A percentile compares a stretch with the other conserved stretches of the same genome.
Evolutionary conservation across 352 stramenopile species (phyloP).

Genomic region (Globisporangium ultimum): DNA sequence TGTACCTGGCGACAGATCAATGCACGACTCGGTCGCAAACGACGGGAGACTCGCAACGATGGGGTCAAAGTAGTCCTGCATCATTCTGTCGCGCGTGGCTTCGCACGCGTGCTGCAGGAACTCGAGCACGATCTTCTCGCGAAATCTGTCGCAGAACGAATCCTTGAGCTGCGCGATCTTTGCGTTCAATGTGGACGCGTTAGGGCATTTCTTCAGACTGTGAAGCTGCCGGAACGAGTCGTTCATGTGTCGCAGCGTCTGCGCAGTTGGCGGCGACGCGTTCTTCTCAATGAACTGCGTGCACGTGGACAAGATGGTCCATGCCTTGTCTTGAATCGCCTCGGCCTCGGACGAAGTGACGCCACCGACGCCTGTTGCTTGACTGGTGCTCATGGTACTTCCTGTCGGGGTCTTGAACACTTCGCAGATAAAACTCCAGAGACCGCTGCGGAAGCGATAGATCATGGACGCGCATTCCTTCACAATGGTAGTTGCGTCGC

Average conservation of each 20-base stretch:
- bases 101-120: conserved; percentile 46
- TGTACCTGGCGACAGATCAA: conserved; percentile 10
- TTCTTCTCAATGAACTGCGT: conserved; percentile 50
- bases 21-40: conserved; percentile 16
- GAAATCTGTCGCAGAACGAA: conserved; percentile 64
- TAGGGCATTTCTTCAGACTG: conserved; percentile 62
- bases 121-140: conserved; percentile 49
- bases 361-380: conserved; percentile 17
- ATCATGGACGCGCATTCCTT: conserved; percentile 50
- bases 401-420: conserved; percentile 51
- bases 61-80: conserved; percentile 64
- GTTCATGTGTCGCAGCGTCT: conserved; percentile 50
- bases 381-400: conserved; percentile 13
- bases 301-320: conserved; percentile 46
- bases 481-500: conserved; percentile 34
- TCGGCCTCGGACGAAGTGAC: conserved; percentile 70
- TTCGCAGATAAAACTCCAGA: conserved; percentile 77
- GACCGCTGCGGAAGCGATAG: conserved; percentile 57
- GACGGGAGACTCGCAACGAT: conserved; percentile 37
- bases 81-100: conserved; percentile 33
- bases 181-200: conserved; percentile 54
- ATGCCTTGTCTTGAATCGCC: conserved; percentile 58
- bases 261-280: conserved; percentile 32
- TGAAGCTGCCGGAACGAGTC: conserved; percentile 65
- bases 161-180: conserved; percentile 66